A percentile compares a stretch with the other conserved stretches of the same genome.
These are phyloP conservation scores for Candida ipomoeae DNA, from an alignment of 805 yeast genomes.

Conservation along the genomic window DNA sequence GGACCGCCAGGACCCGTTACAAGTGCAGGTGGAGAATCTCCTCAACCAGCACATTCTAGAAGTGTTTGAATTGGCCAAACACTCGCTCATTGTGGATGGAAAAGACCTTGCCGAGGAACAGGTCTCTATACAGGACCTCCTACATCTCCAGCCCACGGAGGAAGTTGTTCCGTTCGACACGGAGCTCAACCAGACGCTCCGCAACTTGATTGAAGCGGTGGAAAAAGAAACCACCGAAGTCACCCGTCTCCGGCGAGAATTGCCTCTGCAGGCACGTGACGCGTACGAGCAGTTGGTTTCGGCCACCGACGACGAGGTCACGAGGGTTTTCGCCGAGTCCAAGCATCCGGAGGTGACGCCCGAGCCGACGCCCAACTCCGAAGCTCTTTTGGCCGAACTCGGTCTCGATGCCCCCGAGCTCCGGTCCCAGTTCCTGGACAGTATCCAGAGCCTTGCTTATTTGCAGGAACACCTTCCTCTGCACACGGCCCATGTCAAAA, in stretches of 20 bases:
- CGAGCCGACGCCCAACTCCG: conserved; percentile 8
- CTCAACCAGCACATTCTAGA: conserved; percentile 47
- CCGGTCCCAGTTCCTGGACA: conserved; percentile 23
- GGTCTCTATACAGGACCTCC: conserved; percentile 19
- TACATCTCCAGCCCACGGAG: conserved; percentile 28
- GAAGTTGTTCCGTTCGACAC: conserved; percentile 69
- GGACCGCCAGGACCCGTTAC: conserved; percentile 42
- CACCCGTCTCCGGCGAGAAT: conserved; percentile 49
- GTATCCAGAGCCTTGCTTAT: conserved; percentile 27
- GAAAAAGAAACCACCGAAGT: conserved; percentile 60
- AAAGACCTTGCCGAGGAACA: conserved; percentile 28
- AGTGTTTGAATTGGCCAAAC: conserved; percentile 54
- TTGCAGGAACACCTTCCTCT: conserved; percentile 36
- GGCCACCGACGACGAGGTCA: conserved; percentile 29
- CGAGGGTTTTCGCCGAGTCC: conserved; percentile 22
- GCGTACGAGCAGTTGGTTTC: conserved; percentile 33
- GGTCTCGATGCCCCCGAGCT: background rate
- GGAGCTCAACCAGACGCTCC: conserved; percentile 54
- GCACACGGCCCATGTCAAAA: conserved; percentile 31
- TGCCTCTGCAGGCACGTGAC: conserved; percentile 42
- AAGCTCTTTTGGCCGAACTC: background rate
- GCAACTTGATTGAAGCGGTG: conserved; percentile 53
- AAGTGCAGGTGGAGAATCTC: conserved; percentile 37
- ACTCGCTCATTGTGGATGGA: conserved; percentile 59
- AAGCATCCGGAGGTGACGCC: conserved; percentile 9